Evolutionary conservation across 225 moss, liverwort and hornwort genomes (phyloP).

Genomic region (Marchantia polymorpha): DNA sequence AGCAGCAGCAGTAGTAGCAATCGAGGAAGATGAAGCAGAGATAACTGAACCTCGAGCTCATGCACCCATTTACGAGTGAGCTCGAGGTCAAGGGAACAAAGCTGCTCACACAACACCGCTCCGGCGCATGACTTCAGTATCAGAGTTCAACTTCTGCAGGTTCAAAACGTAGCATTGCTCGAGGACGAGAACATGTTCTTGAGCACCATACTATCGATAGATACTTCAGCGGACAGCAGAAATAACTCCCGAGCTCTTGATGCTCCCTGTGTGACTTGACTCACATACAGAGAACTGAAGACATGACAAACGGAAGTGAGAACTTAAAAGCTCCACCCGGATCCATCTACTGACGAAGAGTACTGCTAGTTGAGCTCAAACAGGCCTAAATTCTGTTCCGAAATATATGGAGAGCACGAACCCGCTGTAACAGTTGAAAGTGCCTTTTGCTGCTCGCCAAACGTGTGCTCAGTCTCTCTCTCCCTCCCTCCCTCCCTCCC

Average conservation of each 20-base stretch:
- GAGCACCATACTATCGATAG: slow-evolving; percentile 1
- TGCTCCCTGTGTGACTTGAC: slow-evolving; percentile 1
- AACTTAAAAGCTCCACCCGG: slow-evolving; percentile 1
- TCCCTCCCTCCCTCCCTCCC: too few relatives aligned
- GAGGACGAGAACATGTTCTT: background rate
- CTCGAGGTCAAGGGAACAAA: slow-evolving; percentile 4
- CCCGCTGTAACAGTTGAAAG: background rate
- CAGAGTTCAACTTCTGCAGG: background rate
- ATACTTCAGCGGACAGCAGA: background rate
- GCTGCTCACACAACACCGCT: background rate
- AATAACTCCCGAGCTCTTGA: slow-evolving; percentile 5
- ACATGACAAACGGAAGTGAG: background rate
- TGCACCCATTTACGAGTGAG: background rate
- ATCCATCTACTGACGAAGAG: background rate
- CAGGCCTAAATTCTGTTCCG: background rate
- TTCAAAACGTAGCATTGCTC: slow-evolving; percentile 12
- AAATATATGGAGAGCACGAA: background rate
- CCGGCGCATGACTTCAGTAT: slow-evolving; percentile 8
- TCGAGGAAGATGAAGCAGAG: background rate
- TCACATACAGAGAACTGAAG: slow-evolving; percentile 14
- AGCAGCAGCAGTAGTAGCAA: slow-evolving; percentile 7
- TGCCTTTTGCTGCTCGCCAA: slow-evolving; percentile 11
- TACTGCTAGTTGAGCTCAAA: background rate
- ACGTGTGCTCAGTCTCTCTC: background rate
- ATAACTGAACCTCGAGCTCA: slow-evolving; percentile 2